Base-by-base conservation (phyloP, 116 monocot genomes). In the Trichopus zeylanicus region DNA sequence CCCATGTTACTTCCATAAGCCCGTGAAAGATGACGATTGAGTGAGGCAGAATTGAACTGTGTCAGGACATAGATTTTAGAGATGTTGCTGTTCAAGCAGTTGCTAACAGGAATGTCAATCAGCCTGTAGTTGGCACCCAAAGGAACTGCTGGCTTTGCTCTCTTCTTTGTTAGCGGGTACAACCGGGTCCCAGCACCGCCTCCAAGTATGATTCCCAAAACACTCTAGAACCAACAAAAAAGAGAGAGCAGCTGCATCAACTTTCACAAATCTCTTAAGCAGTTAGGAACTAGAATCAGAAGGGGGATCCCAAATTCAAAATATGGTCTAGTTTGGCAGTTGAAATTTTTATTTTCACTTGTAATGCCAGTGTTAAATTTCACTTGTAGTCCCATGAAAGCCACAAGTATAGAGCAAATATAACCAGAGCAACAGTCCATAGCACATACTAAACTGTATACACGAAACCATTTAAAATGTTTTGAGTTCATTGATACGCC, bases 51-150 rank as follows among this genome's bases (percentile, higher is more conserved):
- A 70, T 97, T 97, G 72, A 97, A 97, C 61, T 97, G 97, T 20
- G 97, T 97, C 46, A 97, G 65, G 25, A 97, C 97, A 57, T 97
- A 97, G 24, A 97, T 97, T 79, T 91, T 97, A 8, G 87, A 84
- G 42, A 97, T 81, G 60, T 97, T 80, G 46, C 97, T 97, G 80
- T 97, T 97, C 79, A 97, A 70, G 62, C 97, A 97, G 46, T 97
- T 97, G 80, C 97, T 97, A 34, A 97, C 97, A n/a, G 97, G 97
- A 55, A 97, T 97, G 49, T 97, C 97, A 54, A 97, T 97, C 59
- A 97, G 60, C 37, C 97, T 79, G 58, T 97, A 97, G 61, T 97
- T 97, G 30, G 88, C 97, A 37, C 97, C 97, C 20, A 97, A 66
- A 10, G 97, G 97, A 57, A 97, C 97, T 0, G 97, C 97, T 13